Conservation (phyloP, 2,329 filamentous ascomycete genomes). For the Pseudocercospora fuligena region DNA sequence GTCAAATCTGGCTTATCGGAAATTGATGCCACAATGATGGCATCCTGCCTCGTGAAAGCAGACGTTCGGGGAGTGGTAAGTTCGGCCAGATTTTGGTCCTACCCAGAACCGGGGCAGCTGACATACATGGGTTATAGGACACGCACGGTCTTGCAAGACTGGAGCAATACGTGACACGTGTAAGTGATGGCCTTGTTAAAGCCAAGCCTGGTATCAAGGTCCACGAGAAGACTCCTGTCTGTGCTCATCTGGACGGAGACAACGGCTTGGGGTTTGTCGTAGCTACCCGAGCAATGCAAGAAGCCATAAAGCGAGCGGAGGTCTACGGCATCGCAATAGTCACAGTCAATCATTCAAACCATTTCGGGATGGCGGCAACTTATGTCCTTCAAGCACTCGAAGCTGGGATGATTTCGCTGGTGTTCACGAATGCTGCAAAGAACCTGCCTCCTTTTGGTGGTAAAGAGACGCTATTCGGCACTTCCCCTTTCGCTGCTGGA, state of each 20-base stretch:
- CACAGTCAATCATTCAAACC: conserved; percentile 73
- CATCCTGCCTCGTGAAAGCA: conserved; percentile 68
- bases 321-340: conserved; percentile 74
- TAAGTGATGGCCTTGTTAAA: conserved; percentile 50
- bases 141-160: conserved; percentile 78
- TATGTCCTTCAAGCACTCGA: conserved; percentile 75
- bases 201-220: conserved; percentile 62
- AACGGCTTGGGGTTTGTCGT: conserved; percentile 78
- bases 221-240: conserved; percentile 68
- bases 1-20: not conserved
- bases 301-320: conserved; percentile 69
- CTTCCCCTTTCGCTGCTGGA: conserved; percentile 74
- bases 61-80: conserved; percentile 71
- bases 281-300: conserved; percentile 66
- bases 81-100: not conserved
- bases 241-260: conserved; percentile 66
- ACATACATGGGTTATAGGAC: conserved; percentile 41
- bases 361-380: conserved; percentile 82
- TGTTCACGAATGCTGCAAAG: conserved; percentile 65
- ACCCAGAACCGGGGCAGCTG: no score
- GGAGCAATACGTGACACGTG: conserved; percentile 72
- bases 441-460: conserved; percentile 73
- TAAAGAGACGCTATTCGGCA: conserved; percentile 68
- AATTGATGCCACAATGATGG: conserved; percentile 6
- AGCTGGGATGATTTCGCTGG: conserved; percentile 62